Evolutionary conservation across 176 grass and related monocot species (phyloP).

Genomic region (Lolium multiflorum): DNA sequence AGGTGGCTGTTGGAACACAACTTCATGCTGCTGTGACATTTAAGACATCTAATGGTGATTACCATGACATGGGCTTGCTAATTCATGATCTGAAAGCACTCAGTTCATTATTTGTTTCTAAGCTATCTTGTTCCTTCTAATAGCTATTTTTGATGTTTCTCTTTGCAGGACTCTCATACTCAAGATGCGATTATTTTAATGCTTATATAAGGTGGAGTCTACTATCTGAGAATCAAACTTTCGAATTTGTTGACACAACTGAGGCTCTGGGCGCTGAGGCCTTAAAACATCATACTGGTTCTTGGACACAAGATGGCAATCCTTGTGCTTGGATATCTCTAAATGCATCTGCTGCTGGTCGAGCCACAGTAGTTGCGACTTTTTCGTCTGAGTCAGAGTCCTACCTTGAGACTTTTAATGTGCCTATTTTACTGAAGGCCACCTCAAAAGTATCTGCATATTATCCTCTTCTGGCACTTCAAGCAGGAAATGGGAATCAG

Average conservation of each 20-base stretch:
- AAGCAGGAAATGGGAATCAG: slow-evolving; percentile 78
- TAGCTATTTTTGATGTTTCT: slow-evolving; percentile 43
- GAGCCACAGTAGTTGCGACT: slow-evolving; percentile 71
- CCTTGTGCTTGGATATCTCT: slow-evolving; percentile 82
- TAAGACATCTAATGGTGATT: slow-evolving; percentile 75
- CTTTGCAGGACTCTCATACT: slow-evolving; percentile 65
- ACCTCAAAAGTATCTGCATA: slow-evolving; percentile 76
- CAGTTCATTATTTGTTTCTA: background rate
- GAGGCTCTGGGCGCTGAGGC: slow-evolving; percentile 33
- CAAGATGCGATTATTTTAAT: slow-evolving; percentile 77
- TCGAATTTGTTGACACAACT: slow-evolving; percentile 66
- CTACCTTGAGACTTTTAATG: slow-evolving; percentile 56
- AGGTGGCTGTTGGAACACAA: slow-evolving; percentile 83
- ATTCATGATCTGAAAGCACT: background rate
- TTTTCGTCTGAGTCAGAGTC: slow-evolving; percentile 65
- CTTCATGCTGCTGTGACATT: slow-evolving; percentile 76
- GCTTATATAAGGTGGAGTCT: slow-evolving; percentile 79
- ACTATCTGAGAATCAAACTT: slow-evolving; percentile 70
- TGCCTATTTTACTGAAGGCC: slow-evolving; percentile 69
- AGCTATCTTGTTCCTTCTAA: slow-evolving; percentile 39
- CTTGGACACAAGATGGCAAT: slow-evolving; percentile 48
- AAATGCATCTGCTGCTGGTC: slow-evolving; percentile 69
- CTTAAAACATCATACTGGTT: slow-evolving; percentile 39
- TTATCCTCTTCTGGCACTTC: slow-evolving; percentile 79
- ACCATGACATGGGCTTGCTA: slow-evolving; percentile 33